A percentile compares a stretch with the other conserved stretches of the same genome.
phyloP scores from a whole-genome alignment of 2,329 filamentous ascomycete genomes.

The Hypoxylon sp. region DNA sequence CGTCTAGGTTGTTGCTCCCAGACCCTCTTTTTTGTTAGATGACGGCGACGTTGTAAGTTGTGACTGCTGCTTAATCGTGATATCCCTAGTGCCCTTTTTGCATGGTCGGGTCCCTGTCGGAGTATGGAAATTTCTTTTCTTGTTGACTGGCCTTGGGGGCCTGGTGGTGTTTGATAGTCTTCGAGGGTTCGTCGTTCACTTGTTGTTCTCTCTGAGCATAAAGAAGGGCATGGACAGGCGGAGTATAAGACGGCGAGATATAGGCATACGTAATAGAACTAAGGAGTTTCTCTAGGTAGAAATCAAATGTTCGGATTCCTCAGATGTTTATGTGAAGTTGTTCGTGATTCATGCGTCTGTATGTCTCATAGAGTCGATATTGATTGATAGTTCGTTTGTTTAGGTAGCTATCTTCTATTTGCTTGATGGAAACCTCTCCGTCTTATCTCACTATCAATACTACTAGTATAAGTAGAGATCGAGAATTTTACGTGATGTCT shows the following conservation, averaged over 20 bases:
- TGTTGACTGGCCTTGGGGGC: not conserved
- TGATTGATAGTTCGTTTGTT: not conserved
- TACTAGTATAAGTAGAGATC: not conserved
- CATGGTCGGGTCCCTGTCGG: conserved; percentile 31
- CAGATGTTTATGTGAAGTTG: not conserved
- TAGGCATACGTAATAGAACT: conserved; percentile 37
- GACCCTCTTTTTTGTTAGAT: conserved; percentile 14
- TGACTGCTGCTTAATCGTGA: conserved; percentile 32
- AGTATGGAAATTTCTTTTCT: conserved; percentile 25
- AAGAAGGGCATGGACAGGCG: conserved; percentile 16
- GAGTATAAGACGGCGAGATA: conserved; percentile 14
- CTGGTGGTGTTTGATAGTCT: not conserved
- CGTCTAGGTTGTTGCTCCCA: not conserved
- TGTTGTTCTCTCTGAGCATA: conserved; percentile 18
- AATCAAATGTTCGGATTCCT: not conserved
- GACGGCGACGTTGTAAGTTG: not conserved
- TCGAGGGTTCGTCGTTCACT: not conserved
- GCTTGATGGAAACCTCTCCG: not conserved
- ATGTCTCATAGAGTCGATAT: not conserved
- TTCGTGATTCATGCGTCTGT: not conserved
- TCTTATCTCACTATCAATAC: not conserved
- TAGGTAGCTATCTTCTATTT: not conserved
- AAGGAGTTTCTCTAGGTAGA: not conserved
- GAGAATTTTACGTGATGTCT: not conserved
- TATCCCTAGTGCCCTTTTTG: conserved; percentile 34